phyloP scores from a whole-genome alignment of 441 rosid genomes.

The Mallotus repandus region DNA sequence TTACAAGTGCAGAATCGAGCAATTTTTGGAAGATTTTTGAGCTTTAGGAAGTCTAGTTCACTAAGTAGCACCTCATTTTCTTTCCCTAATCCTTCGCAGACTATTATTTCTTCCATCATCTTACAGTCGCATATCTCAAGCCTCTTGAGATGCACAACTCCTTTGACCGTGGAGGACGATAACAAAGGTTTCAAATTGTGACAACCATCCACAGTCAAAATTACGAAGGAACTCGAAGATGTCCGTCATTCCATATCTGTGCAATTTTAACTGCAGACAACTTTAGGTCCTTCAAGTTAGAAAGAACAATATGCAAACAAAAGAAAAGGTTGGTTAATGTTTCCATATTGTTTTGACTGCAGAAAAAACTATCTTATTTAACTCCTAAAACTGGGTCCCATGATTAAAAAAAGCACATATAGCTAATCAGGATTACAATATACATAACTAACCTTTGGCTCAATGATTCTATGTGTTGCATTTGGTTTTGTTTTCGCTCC shows the following conservation, averaged over 20 bases:
- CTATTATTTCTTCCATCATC: constrained; percentile 10
- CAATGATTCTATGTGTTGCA: too few relatives aligned
- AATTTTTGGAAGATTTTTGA: constrained; percentile 20
- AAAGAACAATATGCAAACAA: constrained; percentile 12
- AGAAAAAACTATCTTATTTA: too few relatives aligned
- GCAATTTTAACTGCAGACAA: neutral
- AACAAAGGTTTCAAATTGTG: constrained; percentile 12
- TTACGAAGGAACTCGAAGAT: neutral
- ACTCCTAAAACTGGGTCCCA: too few relatives aligned
- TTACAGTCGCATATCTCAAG: constrained; percentile 8
- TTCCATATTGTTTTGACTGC: too few relatives aligned
- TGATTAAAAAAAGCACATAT: too few relatives aligned
- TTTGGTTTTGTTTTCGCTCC: neutral
- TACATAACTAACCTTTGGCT: neutral
- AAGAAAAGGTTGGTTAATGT: too few relatives aligned
- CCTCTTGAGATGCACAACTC: constrained; percentile 13
- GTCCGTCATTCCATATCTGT: neutral
- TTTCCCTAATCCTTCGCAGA: neutral
- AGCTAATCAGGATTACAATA: too few relatives aligned
- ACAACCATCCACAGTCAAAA: constrained; percentile 7
- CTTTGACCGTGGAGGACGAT: neutral
- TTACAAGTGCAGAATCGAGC: constrained; percentile 14
- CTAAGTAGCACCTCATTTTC: neutral
- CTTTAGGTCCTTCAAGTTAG: constrained; percentile 1
- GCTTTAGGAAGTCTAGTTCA: neutral